Conservation (phyloP, 441 rosid species). For the Raphanus hybrid region DNA sequence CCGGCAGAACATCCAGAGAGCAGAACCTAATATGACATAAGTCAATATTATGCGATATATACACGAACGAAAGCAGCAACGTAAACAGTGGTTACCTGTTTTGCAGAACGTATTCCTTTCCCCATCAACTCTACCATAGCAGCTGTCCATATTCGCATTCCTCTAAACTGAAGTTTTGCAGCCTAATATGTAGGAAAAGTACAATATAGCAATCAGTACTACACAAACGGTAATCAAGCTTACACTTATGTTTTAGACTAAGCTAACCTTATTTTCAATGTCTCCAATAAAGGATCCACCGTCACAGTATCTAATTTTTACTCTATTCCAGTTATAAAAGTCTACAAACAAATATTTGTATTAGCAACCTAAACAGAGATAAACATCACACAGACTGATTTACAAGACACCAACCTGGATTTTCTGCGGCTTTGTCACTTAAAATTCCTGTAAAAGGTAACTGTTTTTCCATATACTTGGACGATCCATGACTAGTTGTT, state of each 20-base stretch:
- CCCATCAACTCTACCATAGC: constrained; percentile 81
- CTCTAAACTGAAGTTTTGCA: constrained; percentile 69
- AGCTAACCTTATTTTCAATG: constrained; percentile 64
- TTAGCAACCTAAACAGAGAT: background rate
- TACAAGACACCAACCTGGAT: constrained; percentile 58
- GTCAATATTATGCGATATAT: background rate
- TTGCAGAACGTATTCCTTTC: constrained; percentile 74
- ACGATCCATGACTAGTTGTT: constrained; percentile 74
- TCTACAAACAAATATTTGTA: constrained; percentile 53
- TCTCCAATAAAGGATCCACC: constrained; percentile 94
- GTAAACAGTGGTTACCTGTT: constrained; percentile 54
- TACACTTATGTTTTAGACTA: background rate
- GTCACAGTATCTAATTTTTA: constrained; percentile 89
- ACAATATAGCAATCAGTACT: background rate
- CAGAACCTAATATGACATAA: background rate
- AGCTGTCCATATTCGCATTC: constrained; percentile 88
- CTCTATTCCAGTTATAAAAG: constrained; percentile 95
- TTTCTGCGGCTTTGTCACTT: constrained; percentile 73
- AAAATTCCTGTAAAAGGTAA: constrained; percentile 80
- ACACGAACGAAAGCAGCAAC: background rate
- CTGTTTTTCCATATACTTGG: constrained; percentile 79
- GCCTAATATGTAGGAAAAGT: constrained; percentile 21
- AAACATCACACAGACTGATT: background rate
- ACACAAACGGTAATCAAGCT: constrained; percentile 1
- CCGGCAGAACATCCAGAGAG: constrained; percentile 1